A percentile compares a stretch with the other conserved stretches of the same genome.
phyloP scores from a whole-genome alignment of 208 protist genomes.

The Wallacemonas collosoma region DNA sequence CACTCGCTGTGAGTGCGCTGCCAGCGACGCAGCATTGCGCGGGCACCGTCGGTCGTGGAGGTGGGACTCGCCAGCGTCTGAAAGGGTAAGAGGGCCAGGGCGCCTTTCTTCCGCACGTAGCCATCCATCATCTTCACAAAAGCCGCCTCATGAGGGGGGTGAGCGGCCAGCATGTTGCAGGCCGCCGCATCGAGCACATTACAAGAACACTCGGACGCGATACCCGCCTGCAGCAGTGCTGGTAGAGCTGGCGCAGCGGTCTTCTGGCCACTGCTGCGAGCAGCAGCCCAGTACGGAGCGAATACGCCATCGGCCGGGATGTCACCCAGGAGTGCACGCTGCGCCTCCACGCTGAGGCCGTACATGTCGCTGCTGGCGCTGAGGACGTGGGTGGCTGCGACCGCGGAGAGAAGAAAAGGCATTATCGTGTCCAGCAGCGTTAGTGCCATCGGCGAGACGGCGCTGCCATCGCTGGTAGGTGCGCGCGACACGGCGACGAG shows the following conservation, averaged over 20 bases:
- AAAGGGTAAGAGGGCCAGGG: conserved; percentile 53
- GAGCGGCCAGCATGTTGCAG: conserved; percentile 41
- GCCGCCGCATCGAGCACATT: conserved; percentile 56
- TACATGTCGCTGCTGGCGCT: background rate
- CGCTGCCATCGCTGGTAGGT: background rate
- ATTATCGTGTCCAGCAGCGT: background rate
- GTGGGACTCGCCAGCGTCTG: conserved; percentile 36
- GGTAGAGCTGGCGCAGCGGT: background rate
- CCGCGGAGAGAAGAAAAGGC: background rate
- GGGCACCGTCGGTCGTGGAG: conserved; percentile 22
- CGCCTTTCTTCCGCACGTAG: conserved; percentile 61
- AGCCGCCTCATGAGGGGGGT: conserved; percentile 32
- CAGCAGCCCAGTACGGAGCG: background rate
- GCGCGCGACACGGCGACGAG: background rate
- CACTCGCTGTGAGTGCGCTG: conserved; percentile 36
- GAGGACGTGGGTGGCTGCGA: background rate
- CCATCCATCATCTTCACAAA: conserved; percentile 83
- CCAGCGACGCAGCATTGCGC: conserved; percentile 46
- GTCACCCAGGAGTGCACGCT: background rate
- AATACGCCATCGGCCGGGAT: background rate
- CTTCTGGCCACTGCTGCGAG: background rate
- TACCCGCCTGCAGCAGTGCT: conserved; percentile 3
- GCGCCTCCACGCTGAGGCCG: background rate
- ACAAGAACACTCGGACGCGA: conserved; percentile 48
- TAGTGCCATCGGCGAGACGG: background rate